phyloP scores from a whole-genome alignment of 2,329 filamentous ascomycete genomes.

The Microascus cirrosus region DNA sequence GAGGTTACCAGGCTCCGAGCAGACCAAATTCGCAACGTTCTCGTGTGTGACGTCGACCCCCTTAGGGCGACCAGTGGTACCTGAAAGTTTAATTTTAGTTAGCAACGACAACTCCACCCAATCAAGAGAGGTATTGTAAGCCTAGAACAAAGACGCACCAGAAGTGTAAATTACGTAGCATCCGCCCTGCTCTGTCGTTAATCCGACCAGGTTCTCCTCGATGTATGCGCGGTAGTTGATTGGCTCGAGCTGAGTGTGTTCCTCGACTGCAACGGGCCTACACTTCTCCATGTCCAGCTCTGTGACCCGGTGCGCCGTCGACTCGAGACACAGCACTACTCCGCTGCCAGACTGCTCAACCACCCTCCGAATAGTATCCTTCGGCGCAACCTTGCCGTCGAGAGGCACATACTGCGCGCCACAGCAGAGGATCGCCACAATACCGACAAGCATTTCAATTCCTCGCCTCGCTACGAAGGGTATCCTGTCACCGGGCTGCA shows the following conservation, averaged over 20 bases:
- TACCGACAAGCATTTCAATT: conserved; percentile 45
- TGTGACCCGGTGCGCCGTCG: conserved; percentile 20
- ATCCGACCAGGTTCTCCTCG: conserved; percentile 14
- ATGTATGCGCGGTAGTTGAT: not conserved
- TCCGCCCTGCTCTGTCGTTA: conserved; percentile 23
- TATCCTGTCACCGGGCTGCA: conserved; percentile 32
- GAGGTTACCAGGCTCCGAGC: conserved; percentile 36
- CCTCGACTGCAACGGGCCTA: conserved; percentile 17
- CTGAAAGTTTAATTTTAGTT: conserved; percentile 14
- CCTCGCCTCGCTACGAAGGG: conserved; percentile 44
- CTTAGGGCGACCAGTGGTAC: conserved; percentile 45
- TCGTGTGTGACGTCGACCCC: conserved; percentile 45
- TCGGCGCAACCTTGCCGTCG: conserved; percentile 41
- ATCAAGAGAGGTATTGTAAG: not conserved
- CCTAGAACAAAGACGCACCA: conserved; percentile 17
- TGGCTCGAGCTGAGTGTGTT: conserved; percentile 4
- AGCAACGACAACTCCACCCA: not conserved
- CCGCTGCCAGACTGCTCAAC: conserved; percentile 28
- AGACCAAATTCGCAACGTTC: conserved; percentile 43
- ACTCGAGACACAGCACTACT: conserved; percentile 34
- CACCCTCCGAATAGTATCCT: conserved; percentile 35
- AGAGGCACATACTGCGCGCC: conserved; percentile 50
- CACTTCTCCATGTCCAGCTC: conserved; percentile 10
- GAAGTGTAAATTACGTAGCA: conserved; percentile 45
- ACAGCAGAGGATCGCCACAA: conserved; percentile 42